A percentile compares a stretch with the other conserved stretches of the same genome.
These are phyloP conservation scores for Funneliformis mosseae DNA, from an alignment of 192 early-diverging fungal species.

Conservation along the genomic window DNA sequence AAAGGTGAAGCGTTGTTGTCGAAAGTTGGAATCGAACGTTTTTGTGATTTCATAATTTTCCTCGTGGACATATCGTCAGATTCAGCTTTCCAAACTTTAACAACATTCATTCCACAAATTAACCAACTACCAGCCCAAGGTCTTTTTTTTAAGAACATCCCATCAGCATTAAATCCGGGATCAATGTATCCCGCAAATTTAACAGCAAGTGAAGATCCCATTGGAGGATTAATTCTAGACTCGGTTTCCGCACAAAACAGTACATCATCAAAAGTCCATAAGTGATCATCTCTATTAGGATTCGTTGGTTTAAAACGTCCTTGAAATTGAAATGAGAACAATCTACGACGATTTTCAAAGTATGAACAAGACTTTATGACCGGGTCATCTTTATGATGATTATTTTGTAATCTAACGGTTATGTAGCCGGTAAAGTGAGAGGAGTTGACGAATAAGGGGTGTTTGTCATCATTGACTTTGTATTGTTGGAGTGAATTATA, in stretches of 20 bases:
- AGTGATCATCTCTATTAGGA: conserved; percentile 9
- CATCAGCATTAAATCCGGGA: conserved; percentile 42
- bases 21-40: not conserved
- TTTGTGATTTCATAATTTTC: not conserved
- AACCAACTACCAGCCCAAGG: conserved; percentile 46
- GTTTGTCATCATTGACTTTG: conserved; percentile 36
- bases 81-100: conserved; percentile 37
- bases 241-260: conserved; percentile 45
- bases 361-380: conserved; percentile 30
- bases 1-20: not conserved
- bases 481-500: conserved; percentile 32
- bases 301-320: conserved; percentile 48
- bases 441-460: conserved; percentile 37
- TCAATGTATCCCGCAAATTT: conserved; percentile 40
- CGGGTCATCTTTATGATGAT: not conserved
- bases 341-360: conserved; percentile 37
- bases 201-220: conserved; percentile 35
- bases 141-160: conserved; percentile 26
- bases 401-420: conserved; percentile 39
- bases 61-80: not conserved
- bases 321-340: conserved; percentile 48
- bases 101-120: conserved; percentile 44
- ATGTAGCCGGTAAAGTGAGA: conserved; percentile 41
- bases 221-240: conserved; percentile 27
- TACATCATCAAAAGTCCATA: conserved; percentile 43